phyloP scores from a whole-genome alignment of 768 basidiomycete species.

The Mycena metata region DNA sequence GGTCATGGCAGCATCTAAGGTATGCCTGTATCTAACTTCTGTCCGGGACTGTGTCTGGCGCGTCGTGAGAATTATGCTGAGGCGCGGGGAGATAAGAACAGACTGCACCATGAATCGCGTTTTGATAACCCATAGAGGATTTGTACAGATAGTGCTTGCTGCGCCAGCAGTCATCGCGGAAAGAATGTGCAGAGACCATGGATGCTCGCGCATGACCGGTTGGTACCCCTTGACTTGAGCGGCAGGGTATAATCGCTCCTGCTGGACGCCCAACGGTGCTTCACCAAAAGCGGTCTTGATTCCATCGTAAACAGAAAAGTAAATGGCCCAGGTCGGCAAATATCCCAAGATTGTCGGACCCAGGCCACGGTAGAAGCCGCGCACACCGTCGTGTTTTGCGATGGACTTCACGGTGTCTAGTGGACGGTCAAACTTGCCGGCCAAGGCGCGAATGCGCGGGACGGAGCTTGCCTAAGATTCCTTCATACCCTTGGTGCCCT shows the following conservation, averaged over 20 bases:
- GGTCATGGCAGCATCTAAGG: constrained; percentile 87
- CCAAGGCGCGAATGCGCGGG: constrained; percentile 11
- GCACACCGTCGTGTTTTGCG: constrained; percentile 76
- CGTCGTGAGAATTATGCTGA: constrained; percentile 17
- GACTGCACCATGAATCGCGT: constrained; percentile 94
- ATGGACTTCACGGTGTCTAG: constrained; percentile 64
- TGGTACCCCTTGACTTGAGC: constrained; percentile 90
- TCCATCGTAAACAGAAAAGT: constrained; percentile 97
- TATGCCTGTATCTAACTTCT: constrained; percentile 88
- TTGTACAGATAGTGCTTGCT: constrained; percentile 92
- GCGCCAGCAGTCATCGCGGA: constrained; percentile 98
- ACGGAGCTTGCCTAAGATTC: constrained; percentile 72
- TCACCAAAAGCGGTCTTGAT: constrained; percentile 90
- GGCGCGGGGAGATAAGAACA: constrained; percentile 19
- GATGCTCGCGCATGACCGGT: constrained; percentile 82
- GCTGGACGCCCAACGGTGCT: constrained; percentile 63
- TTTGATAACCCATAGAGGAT: constrained; percentile 99
- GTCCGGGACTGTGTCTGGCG: constrained; percentile 84
- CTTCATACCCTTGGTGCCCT: constrained; percentile 81
- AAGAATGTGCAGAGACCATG: constrained; percentile 89
- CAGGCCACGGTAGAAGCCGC: constrained; percentile 95
- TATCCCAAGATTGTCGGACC: constrained; percentile 97
- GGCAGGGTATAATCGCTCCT: constrained; percentile 79
- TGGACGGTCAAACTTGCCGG: constrained; percentile 38
- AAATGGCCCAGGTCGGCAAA: constrained; percentile 99